Evolutionary conservation across 2,329 filamentous ascomycete species (phyloP), one percentile per base, ranked within the genome.

Genomic region (Alternaria arbusti): DNA sequence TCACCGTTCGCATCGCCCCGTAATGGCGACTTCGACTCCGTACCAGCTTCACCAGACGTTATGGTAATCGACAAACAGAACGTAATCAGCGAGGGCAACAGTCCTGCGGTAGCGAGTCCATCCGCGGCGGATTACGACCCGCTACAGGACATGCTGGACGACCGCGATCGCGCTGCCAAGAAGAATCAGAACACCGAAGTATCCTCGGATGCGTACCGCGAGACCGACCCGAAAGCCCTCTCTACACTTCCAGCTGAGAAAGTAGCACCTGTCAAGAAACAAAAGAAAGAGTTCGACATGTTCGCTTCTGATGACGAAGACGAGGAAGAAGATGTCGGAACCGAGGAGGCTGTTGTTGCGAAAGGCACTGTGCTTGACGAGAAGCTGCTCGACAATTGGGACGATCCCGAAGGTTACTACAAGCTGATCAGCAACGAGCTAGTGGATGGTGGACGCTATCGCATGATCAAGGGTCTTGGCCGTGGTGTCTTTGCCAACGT

Each of bases 401-500:
- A 97, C 76, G 96, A 98, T 77, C 89, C 91, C 56, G 94, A 99
- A 75, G 96, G 95, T 6, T 98, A 98, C 79, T 99, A 98, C 85
- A 96, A 96, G 80, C 90, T 97, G 61, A 93, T 96, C 61, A 89
- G 94, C 44, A 94, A 95, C 74, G 96, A 99, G 83, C 84, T 98
- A 55, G 86, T 99, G 66, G 92, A 97, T 36, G 89, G 89, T 28
- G 90, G 90, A 30, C 91, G 94, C 32, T 98, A 98, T 79, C 92
- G 96, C 77, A 89, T 99, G 30, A 91, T 95, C 78, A 89, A 94
- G 62, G 90, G 90, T 56, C 86, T 99, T 22, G 96, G 96, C 67
- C 94, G 93, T 80, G 96, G 96, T 72, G 97, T 97, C 87, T 99
- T 97, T 79, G 97, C 96, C 0, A 94, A 93, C 9, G 96, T 99